Evolutionary conservation across 2,329 filamentous ascomycete species (phyloP), one percentile per base, ranked within the genome.

Genomic region (Hymenoscyphus scutula): DNA sequence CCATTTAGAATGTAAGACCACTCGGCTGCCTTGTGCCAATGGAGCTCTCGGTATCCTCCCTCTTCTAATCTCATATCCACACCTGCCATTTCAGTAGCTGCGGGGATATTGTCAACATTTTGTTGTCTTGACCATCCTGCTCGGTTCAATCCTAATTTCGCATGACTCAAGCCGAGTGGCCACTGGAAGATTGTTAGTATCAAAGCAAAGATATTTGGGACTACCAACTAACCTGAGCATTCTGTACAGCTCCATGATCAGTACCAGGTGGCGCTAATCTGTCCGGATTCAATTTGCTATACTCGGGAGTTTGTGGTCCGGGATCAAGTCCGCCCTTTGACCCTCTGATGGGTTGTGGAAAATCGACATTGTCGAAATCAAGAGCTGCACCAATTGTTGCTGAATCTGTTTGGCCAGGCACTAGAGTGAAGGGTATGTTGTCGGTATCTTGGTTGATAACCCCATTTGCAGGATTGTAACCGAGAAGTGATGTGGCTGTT

Each of bases 11-110:
- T 86, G 65, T 89, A 91, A 0, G 87, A 88, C 89, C 89, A 92
- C 72, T 92, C 89, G 41, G 88, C 89, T 73, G 91, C 87, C 69
- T 89, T 90, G 78, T 92, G 89, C 89, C 89, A 92, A 72, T 92
- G 89, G 8, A 92, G 80, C 74, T 92, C 89, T 30, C 89, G 87
- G 68, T 90, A 90, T 34, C 88, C 89, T 38, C 89, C 88, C 66
- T 84, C 77, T 45, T 88, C 89, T 2, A 92, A 83, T 11, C 89
- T 84, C 89, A 92, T 92, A 74, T 92, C 91, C 60, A 92, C 89
- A 48, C 87, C 86, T 1, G 89, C 89, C 53, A 92, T 81, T 72
- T 91, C 87, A n/a, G 84, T 80, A 68, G 85, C 89, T 7, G 82
- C 82, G 34, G 83, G 81, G 2, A 90, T 79, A 75, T 89, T 86